Evolutionary conservation across 768 basidiomycete species (phyloP).

Genomic region (Lentinula sp.): DNA sequence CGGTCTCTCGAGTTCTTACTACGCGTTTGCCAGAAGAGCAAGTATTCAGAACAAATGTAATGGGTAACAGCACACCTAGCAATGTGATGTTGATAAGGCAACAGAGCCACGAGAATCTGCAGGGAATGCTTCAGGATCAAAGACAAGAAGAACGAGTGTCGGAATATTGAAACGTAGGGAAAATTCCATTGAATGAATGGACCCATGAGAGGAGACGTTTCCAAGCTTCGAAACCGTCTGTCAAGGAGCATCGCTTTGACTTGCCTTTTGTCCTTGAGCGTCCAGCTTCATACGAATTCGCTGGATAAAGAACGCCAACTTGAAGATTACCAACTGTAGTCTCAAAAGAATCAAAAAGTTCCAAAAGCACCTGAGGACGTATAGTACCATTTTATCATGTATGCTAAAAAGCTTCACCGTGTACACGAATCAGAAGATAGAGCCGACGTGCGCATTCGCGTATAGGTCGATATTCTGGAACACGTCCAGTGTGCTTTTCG

Average conservation of each 20-base stretch:
- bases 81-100: background rate
- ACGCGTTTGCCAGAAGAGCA: background rate
- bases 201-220: constrained; percentile 3
- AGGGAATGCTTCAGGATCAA: background rate
- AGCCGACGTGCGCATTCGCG: constrained; percentile 20
- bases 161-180: constrained; percentile 18
- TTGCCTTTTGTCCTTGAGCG: background rate
- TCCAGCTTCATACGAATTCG: background rate
- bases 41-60: background rate
- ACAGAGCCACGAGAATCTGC: background rate
- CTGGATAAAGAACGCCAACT: background rate
- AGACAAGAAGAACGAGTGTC: too few species aligned
- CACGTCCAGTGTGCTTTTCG: constrained; percentile 18
- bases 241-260: constrained; percentile 12
- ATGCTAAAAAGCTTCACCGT: background rate
- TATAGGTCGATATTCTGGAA: constrained; percentile 26
- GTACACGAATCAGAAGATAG: background rate
- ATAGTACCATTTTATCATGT: constrained; percentile 27
- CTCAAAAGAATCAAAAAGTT: constrained; percentile 21
- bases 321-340: constrained; percentile 13
- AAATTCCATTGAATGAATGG: constrained; percentile 17
- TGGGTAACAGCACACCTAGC: background rate
- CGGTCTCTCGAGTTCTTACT: background rate
- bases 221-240: constrained; percentile 3
- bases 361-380: constrained; percentile 23